phyloP scores from a whole-genome alignment of 2,329 filamentous ascomycete genomes.

The Monosporascus sp. region DNA sequence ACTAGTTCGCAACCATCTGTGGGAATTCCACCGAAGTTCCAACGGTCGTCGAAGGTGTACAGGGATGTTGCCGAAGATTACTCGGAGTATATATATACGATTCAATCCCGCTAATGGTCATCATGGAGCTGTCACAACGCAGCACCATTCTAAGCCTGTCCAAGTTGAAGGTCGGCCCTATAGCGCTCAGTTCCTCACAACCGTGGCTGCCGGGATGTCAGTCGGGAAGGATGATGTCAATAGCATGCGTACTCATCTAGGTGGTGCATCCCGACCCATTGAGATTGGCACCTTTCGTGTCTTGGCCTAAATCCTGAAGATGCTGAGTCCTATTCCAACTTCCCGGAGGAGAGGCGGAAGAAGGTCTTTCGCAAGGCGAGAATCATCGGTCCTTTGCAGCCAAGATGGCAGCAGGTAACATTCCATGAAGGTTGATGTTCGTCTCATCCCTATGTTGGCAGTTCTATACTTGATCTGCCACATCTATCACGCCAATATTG shows the following conservation, averaged over 20 bases:
- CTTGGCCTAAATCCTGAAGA: conserved; percentile 22
- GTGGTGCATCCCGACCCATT: conserved; percentile 15
- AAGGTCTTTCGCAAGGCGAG: conserved; percentile 20
- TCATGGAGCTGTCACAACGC: too few relatives aligned
- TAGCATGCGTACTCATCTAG: conserved; percentile 8
- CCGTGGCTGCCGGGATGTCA: too few relatives aligned
- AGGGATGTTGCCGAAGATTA: too few relatives aligned
- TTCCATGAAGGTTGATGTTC: conserved; percentile 23
- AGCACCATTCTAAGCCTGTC: too few relatives aligned
- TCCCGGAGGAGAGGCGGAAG: conserved; percentile 17
- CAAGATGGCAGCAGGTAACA: neutral
- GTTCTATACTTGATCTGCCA: conserved; percentile 49
- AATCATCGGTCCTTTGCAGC: neutral
- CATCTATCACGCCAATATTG: conserved; percentile 45
- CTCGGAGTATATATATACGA: too few relatives aligned
- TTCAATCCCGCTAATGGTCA: too few relatives aligned
- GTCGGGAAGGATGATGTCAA: too few relatives aligned
- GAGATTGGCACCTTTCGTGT: conserved; percentile 25
- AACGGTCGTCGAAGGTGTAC: too few relatives aligned
- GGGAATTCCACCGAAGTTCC: too few relatives aligned
- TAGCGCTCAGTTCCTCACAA: too few relatives aligned
- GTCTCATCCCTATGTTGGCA: conserved; percentile 44
- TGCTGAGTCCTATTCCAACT: conserved; percentile 22
- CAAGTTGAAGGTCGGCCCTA: too few relatives aligned
- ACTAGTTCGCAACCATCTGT: too few relatives aligned